Evolutionary conservation across 495 filamentous ascomycete genomes (phyloP).

Genomic region (Daldinia decipiens): DNA sequence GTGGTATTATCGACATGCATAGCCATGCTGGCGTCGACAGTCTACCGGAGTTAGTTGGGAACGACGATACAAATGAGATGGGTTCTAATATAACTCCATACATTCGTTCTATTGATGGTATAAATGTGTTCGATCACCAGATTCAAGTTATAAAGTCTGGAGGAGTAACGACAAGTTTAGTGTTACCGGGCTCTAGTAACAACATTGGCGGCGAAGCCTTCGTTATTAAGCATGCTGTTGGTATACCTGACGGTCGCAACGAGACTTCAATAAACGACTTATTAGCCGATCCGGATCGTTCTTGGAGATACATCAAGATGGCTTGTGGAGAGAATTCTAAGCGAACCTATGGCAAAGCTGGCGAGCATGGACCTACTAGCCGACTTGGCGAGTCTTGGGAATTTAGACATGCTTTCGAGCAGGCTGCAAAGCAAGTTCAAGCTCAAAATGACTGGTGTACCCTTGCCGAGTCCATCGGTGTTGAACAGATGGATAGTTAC

Average conservation of each 20-base stretch:
- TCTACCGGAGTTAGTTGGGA: conserved; percentile 55
- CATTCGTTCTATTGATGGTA: conserved; percentile 66
- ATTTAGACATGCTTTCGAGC: conserved; percentile 69
- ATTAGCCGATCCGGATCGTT: conserved; percentile 60
- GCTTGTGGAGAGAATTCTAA: conserved; percentile 74
- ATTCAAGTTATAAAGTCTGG: conserved; percentile 71
- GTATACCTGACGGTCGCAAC: conserved; percentile 58
- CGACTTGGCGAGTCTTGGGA: conserved; percentile 70
- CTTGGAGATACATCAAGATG: conserved; percentile 75
- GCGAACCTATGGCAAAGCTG: conserved; percentile 59
- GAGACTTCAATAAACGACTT: conserved; percentile 62
- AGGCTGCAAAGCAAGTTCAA: conserved; percentile 60
- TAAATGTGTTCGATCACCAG: conserved; percentile 61
- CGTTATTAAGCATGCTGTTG: conserved; percentile 69
- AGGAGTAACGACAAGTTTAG: conserved; percentile 72
- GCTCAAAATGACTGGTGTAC: conserved; percentile 70
- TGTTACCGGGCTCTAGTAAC: conserved; percentile 71
- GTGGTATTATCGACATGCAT: conserved; percentile 75
- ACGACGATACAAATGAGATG: conserved; percentile 63
- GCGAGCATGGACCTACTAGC: conserved; percentile 56
- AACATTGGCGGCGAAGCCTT: conserved; percentile 75
- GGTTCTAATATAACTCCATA: conserved; percentile 65
- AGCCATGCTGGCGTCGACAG: conserved; percentile 63
- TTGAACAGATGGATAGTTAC: conserved; percentile 54
- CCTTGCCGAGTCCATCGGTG: conserved; percentile 55